Conservation (phyloP, 345 rosid genomes). For the Pistacia vera region DNA sequence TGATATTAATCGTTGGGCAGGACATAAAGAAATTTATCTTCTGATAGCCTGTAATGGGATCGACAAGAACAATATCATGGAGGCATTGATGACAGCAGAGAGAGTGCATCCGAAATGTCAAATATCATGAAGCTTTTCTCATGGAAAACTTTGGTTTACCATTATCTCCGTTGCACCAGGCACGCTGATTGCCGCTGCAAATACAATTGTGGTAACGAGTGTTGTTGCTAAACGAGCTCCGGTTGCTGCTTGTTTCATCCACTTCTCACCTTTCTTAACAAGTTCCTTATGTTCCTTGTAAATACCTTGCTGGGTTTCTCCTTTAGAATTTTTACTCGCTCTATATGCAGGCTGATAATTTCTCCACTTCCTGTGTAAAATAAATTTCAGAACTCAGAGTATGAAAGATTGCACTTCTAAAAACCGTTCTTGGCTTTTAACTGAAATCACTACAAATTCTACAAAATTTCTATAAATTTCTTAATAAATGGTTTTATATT, state of each 20-base stretch:
- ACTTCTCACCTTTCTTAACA: slow-evolving; percentile 31
- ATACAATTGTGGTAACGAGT: slow-evolving; percentile 36
- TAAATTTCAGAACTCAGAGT: too few species aligned
- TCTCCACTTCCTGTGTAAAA: slow-evolving; percentile 29
- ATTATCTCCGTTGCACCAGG: slow-evolving; percentile 31
- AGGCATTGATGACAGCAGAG: too few species aligned
- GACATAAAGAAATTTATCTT: neutral
- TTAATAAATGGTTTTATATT: too few species aligned
- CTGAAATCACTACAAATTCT: too few species aligned
- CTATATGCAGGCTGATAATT: slow-evolving; percentile 25
- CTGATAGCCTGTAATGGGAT: too few species aligned
- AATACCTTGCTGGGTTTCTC: slow-evolving; percentile 34
- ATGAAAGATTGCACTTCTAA: too few species aligned
- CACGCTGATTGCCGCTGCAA: slow-evolving; percentile 38
- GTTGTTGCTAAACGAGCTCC: slow-evolving; percentile 37
- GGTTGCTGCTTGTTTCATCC: slow-evolving; percentile 40
- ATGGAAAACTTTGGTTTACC: slow-evolving; percentile 13
- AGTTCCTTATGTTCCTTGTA: slow-evolving; percentile 23
- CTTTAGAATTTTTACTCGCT: slow-evolving; percentile 22
- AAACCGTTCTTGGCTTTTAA: too few species aligned
- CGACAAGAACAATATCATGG: too few species aligned
- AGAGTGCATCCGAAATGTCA: neutral
- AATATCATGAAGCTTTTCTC: slow-evolving; percentile 17
- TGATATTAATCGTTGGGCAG: too few species aligned
- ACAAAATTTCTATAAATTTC: too few species aligned